Conservation (phyloP, 1,284 basidiomycete species). For the Crucibulum parvulum region DNA sequence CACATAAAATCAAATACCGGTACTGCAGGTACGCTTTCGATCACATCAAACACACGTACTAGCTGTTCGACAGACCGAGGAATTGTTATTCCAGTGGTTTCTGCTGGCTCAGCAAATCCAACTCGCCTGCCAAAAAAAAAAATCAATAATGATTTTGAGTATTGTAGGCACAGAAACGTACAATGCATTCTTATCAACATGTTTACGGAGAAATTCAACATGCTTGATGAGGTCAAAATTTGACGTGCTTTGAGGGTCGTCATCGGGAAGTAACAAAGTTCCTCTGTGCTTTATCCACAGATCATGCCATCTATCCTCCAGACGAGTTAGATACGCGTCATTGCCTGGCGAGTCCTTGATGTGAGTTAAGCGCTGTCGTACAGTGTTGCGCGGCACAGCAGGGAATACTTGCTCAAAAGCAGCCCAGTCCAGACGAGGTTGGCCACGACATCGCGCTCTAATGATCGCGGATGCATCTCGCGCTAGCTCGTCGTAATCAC, state of each 20-base stretch:
- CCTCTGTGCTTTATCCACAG: constrained; percentile 79
- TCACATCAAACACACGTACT: constrained; percentile 52
- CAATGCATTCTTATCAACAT: constrained; percentile 88
- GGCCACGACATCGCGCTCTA: constrained; percentile 72
- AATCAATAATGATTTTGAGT: constrained; percentile 15
- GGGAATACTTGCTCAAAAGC: constrained; percentile 84
- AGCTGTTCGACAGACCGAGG: constrained; percentile 57
- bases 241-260: constrained; percentile 67
- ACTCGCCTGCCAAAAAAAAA: constrained; percentile 51
- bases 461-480: constrained; percentile 87
- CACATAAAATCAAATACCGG: constrained; percentile 78
- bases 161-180: constrained; percentile 48
- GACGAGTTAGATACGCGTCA: constrained; percentile 76
- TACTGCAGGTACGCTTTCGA: constrained; percentile 46
- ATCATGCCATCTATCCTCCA: constrained; percentile 84
- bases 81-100: constrained; percentile 45
- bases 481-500: constrained; percentile 87
- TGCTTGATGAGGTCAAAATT: constrained; percentile 83
- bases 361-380: constrained; percentile 67
- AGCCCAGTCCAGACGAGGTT: constrained; percentile 69
- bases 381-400: constrained; percentile 68
- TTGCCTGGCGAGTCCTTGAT: constrained; percentile 71
- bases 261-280: constrained; percentile 72
- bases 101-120: constrained; percentile 57
- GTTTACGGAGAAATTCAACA: constrained; percentile 78